Base-by-base conservation (phyloP, 768 basidiomycete species). In the Ramaria sp. region DNA sequence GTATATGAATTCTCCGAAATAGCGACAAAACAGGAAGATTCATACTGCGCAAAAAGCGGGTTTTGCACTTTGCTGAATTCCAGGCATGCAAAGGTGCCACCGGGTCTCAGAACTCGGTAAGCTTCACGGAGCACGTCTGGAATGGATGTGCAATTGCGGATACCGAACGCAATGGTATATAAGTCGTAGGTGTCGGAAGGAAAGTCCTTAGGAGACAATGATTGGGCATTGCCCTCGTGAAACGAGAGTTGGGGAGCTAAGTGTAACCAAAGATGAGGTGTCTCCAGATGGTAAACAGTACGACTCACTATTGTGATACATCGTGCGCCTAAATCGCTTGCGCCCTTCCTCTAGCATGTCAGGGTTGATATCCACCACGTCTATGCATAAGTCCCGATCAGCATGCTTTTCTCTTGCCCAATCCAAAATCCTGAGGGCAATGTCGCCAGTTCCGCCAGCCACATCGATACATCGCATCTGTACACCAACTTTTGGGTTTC, bases 101-200 rank as follows among this genome's bases (percentile, higher is more conserved):
- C 96, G 0, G 96, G 96, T 66, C 94, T 97, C 32, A 99, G 78
- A 13, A 98, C 93, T 22, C 96, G 80, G 67, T 95, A 72, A 1
- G 96, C 96, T 66, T 97, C 92, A 56, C 76, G 75, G 43, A 99
- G 72, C 15, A 92, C 96, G 22, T 80, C 83, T 1, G 88, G 85
- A 56, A 97, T 80, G 47, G 88, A 89, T 16, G 96, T 99, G 71
- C 91, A 94, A 65, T 99, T 99, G 37, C 96, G 79, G 61, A 98
- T 98, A 24, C 96, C 95, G 62, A 99, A 99, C 0, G 96, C 92
- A 66, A 99, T 97, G 25, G 96, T 99, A 71, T 99, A 99, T 16
- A 97, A 72, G 70, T 99, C 93, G 59, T 94, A 91, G 16, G 88
- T 79, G 66, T 90, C 82, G 62, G 86, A 80, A 5, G 77, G 72